phyloP scores from a whole-genome alignment of 2,329 filamentous ascomycete species.

The Alternaria sp. region DNA sequence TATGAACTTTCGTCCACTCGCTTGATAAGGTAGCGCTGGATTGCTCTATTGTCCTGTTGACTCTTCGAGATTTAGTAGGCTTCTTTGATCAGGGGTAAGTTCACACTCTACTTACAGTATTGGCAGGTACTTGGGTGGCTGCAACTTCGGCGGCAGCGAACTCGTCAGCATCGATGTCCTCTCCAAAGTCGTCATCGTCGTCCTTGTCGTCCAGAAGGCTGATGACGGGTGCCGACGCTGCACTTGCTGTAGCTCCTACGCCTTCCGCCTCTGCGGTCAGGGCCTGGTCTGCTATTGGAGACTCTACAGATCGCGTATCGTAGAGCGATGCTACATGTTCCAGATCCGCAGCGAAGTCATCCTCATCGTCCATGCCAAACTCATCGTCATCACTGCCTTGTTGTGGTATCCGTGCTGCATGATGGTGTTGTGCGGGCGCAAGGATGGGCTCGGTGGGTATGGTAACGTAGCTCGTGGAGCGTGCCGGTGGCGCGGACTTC shows the following conservation, averaged over 20 bases:
- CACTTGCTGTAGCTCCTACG: conserved; percentile 1
- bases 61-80: conserved; percentile 71
- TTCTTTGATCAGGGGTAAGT: conserved; percentile 21
- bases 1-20: conserved; percentile 75
- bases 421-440: background rate
- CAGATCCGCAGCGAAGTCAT: conserved; percentile 63
- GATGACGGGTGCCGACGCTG: conserved; percentile 26
- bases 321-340: conserved; percentile 64
- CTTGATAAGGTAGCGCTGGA: conserved; percentile 85
- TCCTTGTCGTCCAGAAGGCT: conserved; percentile 50
- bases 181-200: conserved; percentile 67
- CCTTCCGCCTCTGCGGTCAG: background rate
- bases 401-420: background rate
- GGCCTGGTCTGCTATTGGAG: conserved; percentile 9
- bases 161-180: conserved; percentile 74
- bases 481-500: conserved; percentile 3
- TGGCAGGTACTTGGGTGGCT: conserved; percentile 70
- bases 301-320: conserved; percentile 51
- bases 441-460: conserved; percentile 16
- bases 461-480: conserved; percentile 6
- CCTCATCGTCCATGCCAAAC: conserved; percentile 55
- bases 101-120: conserved; percentile 59
- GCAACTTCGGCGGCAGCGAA: conserved; percentile 71
- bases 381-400: conserved; percentile 50
- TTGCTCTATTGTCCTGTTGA: conserved; percentile 72